Conservation (phyloP, 2,329 filamentous ascomycete species). For the Colletotrichum theobromicola region DNA sequence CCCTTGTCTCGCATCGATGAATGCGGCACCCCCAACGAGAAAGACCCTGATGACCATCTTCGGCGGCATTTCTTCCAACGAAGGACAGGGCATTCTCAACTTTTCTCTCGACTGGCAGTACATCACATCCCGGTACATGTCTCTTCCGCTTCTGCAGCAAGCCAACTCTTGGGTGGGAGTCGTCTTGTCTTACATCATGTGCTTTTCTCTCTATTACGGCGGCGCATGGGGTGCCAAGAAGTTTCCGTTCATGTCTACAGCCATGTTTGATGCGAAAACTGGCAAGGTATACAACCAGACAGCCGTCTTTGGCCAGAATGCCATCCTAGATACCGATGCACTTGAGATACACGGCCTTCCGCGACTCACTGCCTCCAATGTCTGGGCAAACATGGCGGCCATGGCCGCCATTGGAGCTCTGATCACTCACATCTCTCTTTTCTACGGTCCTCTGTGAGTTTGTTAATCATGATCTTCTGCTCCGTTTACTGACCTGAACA, state of each 20-base stretch:
- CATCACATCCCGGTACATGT: slow-evolving; percentile 29
- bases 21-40: neutral
- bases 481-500: neutral
- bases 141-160: slow-evolving; percentile 17
- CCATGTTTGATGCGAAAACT: slow-evolving; percentile 40
- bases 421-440: slow-evolving; percentile 43
- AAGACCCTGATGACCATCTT: slow-evolving; percentile 54
- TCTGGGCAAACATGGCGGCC: slow-evolving; percentile 49
- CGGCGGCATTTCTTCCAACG: slow-evolving; percentile 45
- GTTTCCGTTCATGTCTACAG: slow-evolving; percentile 33
- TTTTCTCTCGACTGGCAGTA: slow-evolving; percentile 50
- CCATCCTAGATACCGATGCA: slow-evolving; percentile 3
- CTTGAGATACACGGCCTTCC: slow-evolving; percentile 41
- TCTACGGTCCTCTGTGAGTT: slow-evolving; percentile 12
- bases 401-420: slow-evolving; percentile 45
- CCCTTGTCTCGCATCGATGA: slow-evolving; percentile 45
- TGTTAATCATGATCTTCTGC: accelerated
- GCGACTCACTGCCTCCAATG: slow-evolving; percentile 40
- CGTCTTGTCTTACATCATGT: slow-evolving; percentile 40
- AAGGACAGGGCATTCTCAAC: slow-evolving; percentile 43
- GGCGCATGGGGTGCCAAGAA: slow-evolving; percentile 37
- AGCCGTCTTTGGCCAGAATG: slow-evolving; percentile 38
- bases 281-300: slow-evolving; percentile 46
- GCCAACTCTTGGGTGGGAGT: slow-evolving; percentile 45
- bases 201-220: slow-evolving; percentile 43